phyloP scores from a whole-genome alignment of 1,139 yeast species.

The Hanseniaspora gamundiae region DNA sequence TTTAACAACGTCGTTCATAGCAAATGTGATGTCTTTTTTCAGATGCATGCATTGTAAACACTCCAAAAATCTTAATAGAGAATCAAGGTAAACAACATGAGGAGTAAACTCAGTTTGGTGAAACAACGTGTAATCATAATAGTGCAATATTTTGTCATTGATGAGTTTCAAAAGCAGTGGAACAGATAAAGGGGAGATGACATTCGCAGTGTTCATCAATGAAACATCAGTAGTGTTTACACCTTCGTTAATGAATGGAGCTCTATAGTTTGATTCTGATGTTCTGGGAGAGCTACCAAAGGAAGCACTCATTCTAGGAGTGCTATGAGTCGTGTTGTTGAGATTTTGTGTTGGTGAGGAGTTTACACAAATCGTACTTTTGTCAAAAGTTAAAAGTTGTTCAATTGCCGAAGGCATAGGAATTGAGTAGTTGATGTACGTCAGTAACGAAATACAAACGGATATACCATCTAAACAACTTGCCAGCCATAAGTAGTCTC shows the following conservation, averaged over 20 bases:
- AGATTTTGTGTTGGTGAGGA: slow-evolving; percentile 11
- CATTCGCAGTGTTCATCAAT: background rate
- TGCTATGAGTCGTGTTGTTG: slow-evolving; percentile 10
- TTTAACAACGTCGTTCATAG: slow-evolving; percentile 14
- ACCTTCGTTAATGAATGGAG: background rate
- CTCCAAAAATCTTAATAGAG: slow-evolving; percentile 50
- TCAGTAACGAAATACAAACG: slow-evolving; percentile 48
- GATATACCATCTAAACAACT: slow-evolving; percentile 75
- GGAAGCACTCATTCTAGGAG: slow-evolving; percentile 16
- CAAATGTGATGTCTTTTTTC: slow-evolving; percentile 20
- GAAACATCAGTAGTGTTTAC: too few relatives aligned
- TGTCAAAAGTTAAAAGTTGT: slow-evolving; percentile 25
- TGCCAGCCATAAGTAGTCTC: slow-evolving; percentile 81
- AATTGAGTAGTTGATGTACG: slow-evolving; percentile 33
- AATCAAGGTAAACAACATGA: slow-evolving; percentile 66
- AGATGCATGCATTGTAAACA: slow-evolving; percentile 28
- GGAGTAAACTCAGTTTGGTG: slow-evolving; percentile 73
- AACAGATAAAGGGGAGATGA: slow-evolving; percentile 7
- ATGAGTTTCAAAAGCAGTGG: slow-evolving; percentile 36
- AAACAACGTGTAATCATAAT: slow-evolving; percentile 46
- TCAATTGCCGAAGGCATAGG: slow-evolving; percentile 49
- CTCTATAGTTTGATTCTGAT: slow-evolving; percentile 18
- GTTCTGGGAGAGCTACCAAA: slow-evolving; percentile 31
- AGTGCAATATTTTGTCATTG: slow-evolving; percentile 38
- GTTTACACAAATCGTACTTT: slow-evolving; percentile 16